A percentile compares a stretch with the other conserved stretches of the same genome.
Conservation (phyloP, 768 basidiomycete species). For the Phylloporus scabripes region DNA sequence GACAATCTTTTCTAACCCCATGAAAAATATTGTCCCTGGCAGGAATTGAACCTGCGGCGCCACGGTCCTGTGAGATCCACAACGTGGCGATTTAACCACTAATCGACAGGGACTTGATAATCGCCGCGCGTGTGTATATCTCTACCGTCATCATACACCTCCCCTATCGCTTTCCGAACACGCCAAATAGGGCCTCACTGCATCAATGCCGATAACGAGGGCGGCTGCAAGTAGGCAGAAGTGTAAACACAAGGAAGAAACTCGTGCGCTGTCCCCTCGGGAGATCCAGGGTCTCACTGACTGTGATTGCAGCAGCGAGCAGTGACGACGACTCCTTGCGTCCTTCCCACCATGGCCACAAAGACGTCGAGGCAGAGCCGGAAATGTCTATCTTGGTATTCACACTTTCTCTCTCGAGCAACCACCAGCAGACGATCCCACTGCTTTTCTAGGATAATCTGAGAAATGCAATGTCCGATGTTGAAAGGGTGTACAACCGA, state of each 20-base stretch:
- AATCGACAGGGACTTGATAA: constrained; percentile 35
- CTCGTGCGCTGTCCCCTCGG: background rate
- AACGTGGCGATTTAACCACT: constrained; percentile 41
- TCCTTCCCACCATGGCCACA: background rate
- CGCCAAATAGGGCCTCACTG: background rate
- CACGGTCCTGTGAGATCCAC: constrained; percentile 34
- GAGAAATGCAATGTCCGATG: constrained; percentile 1
- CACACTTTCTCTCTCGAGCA: background rate
- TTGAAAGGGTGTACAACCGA: constrained; percentile 8
- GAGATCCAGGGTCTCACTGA: background rate
- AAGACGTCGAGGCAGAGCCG: background rate
- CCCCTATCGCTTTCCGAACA: background rate
- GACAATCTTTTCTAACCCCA: too few relatives aligned
- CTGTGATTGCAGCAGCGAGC: background rate
- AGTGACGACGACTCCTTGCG: background rate
- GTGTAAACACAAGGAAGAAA: background rate
- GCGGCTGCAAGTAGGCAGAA: constrained; percentile 2
- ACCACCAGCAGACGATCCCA: background rate
- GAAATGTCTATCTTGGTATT: constrained; percentile 9
- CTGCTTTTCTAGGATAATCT: constrained; percentile 9
- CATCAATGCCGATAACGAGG: constrained; percentile 14
- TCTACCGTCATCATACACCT: background rate
- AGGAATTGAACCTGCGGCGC: constrained; percentile 37
- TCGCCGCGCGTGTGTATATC: background rate
- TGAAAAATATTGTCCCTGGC: constrained; percentile 32